Evolutionary conservation across 2,329 filamentous ascomycete species (phyloP).

Genomic region (Clonostachys solani): DNA sequence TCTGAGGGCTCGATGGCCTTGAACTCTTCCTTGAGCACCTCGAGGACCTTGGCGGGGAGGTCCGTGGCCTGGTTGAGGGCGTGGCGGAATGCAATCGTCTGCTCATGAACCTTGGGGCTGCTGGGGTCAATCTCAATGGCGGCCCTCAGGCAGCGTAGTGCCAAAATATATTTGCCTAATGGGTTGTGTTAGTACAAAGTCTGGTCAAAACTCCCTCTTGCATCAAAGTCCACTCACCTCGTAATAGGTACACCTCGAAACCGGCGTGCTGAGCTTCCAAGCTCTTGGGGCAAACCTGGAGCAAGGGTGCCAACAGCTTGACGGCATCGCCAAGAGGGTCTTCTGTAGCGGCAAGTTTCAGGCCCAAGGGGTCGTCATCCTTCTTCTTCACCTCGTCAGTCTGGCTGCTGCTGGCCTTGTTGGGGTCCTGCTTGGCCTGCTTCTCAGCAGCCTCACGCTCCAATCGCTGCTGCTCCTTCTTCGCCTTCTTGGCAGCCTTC

Average conservation of each 20-base stretch:
- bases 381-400: conserved; percentile 74
- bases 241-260: conserved; percentile 84
- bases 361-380: conserved; percentile 82
- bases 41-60: conserved; percentile 58
- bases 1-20: conserved; percentile 52
- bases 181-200: background rate
- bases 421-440: conserved; percentile 75
- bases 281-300: conserved; percentile 78
- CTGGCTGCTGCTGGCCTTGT: conserved; percentile 64
- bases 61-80: conserved; percentile 51
- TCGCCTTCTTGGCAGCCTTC: conserved; percentile 87
- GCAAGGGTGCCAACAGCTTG: conserved; percentile 77
- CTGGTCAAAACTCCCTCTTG: background rate
- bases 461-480: conserved; percentile 61
- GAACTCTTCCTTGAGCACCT: conserved; percentile 68
- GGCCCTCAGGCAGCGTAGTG: conserved; percentile 78
- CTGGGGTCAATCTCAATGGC: conserved; percentile 64
- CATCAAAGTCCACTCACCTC: conserved; percentile 54
- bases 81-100: conserved; percentile 65
- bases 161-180: conserved; percentile 80
- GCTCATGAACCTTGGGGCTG: conserved; percentile 71
- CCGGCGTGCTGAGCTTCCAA: conserved; percentile 79
- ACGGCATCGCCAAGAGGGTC: conserved; percentile 82
- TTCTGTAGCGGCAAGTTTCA: conserved; percentile 73
- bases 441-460: conserved; percentile 79